These are phyloP conservation scores for Candida khao-thaluensis DNA, from an alignment of 805 yeast genomes.

Conservation along the genomic window DNA sequence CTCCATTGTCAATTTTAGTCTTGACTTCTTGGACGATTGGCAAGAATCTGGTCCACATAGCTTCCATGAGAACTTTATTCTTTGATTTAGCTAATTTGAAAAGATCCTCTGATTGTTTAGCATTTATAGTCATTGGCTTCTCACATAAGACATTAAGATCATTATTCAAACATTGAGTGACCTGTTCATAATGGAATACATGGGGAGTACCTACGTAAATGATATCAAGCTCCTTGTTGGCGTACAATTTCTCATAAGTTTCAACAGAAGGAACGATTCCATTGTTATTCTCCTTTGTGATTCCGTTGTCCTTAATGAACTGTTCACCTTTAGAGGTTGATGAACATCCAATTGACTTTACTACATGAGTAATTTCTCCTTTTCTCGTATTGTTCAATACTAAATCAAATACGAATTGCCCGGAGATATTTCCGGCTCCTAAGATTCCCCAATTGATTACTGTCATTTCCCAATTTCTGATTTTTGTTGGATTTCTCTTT, in stretches of 20 bases:
- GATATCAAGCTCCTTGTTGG: conserved; percentile 44
- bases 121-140: conserved; percentile 53
- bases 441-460: conserved; percentile 46
- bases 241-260: conserved; percentile 45
- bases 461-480: conserved; percentile 7
- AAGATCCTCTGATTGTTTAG: conserved; percentile 42
- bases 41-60: conserved; percentile 56
- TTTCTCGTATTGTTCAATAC: conserved; percentile 26
- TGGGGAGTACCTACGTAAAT: conserved; percentile 59
- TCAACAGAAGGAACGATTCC: conserved; percentile 26
- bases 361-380: conserved; percentile 27
- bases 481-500: neutral
- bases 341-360: conserved; percentile 42
- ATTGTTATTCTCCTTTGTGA: conserved; percentile 21
- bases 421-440: conserved; percentile 51
- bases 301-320: conserved; percentile 25
- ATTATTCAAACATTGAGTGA: conserved; percentile 39
- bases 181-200: conserved; percentile 47
- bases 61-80: conserved; percentile 55
- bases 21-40: conserved; percentile 40
- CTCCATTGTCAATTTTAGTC: conserved; percentile 36
- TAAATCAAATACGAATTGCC: conserved; percentile 42
- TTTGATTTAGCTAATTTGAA: conserved; percentile 43
- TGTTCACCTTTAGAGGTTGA: conserved; percentile 31
- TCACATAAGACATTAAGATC: conserved; percentile 55